phyloP scores from a whole-genome alignment of 2,329 filamentous ascomycete species.

The Penicillium nordicum region DNA sequence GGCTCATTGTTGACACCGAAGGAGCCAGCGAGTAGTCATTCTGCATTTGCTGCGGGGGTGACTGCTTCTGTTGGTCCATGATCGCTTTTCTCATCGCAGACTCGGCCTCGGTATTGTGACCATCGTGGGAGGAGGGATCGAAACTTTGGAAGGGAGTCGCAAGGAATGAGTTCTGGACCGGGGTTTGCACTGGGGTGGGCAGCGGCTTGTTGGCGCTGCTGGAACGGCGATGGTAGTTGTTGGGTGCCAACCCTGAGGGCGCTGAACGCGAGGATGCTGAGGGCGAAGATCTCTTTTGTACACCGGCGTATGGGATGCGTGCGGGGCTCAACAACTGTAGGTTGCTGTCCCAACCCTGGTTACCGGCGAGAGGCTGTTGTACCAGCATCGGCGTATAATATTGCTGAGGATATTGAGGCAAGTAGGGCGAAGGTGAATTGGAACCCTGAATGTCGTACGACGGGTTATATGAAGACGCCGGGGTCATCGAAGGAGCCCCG shows the following conservation, averaged over 20 bases:
- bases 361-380: constrained; percentile 35
- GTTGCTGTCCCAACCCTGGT: constrained; percentile 37
- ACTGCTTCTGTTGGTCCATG: constrained; percentile 46
- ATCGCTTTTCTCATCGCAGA: constrained; percentile 59
- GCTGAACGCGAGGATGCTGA: constrained; percentile 43
- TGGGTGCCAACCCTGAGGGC: constrained; percentile 29
- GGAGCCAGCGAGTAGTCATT: constrained; percentile 51
- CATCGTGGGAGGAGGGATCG: constrained; percentile 43
- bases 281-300: constrained; percentile 42
- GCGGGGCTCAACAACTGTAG: constrained; percentile 37
- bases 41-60: constrained; percentile 40
- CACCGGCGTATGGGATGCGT: constrained; percentile 29
- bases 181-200: constrained; percentile 55
- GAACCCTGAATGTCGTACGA: constrained; percentile 34
- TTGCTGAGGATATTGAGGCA: constrained; percentile 30
- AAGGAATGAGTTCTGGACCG: constrained; percentile 51
- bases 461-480: constrained; percentile 38
- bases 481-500: constrained; percentile 42
- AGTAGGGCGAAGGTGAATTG: constrained; percentile 32
- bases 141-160: constrained; percentile 47
- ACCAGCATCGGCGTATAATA: constrained; percentile 40
- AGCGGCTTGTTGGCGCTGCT: constrained; percentile 50
- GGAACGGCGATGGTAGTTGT: constrained; percentile 39
- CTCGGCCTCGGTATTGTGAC: constrained; percentile 48
- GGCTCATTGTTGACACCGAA: constrained; percentile 59